Percentiles rank a stretch among this genome's conserved stretches.
phyloP scores from a whole-genome alignment of 2,329 filamentous ascomycete genomes.

The Microcera coccophila region DNA sequence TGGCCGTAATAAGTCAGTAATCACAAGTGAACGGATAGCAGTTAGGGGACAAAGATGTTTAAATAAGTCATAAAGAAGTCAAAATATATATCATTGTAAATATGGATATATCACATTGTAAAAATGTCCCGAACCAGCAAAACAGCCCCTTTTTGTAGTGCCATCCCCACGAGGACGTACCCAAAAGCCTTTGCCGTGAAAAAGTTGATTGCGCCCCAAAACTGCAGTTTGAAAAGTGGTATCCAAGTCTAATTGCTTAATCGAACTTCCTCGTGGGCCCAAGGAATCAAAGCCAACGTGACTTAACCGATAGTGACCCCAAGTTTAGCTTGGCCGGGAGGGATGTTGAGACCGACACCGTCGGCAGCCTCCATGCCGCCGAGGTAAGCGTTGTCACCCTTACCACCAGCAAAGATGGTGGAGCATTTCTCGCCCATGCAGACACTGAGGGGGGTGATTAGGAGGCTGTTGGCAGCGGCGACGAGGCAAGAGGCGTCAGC shows the following conservation, averaged over 20 bases:
- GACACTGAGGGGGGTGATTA: conserved; percentile 37
- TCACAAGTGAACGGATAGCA: neutral
- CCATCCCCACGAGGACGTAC: conserved; percentile 5
- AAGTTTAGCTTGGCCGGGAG: conserved; percentile 27
- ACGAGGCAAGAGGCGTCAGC: conserved; percentile 50
- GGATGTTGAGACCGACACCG: conserved; percentile 40
- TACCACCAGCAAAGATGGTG: conserved; percentile 34
- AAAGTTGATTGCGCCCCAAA: conserved; percentile 10
- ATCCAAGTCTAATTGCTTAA: conserved; percentile 11
- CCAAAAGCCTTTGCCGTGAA: neutral
- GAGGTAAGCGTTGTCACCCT: conserved; percentile 38
- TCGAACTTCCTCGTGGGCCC: neutral
- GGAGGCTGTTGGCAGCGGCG: conserved; percentile 30
- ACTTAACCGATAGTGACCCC: conserved; percentile 32
- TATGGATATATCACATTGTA: conserved; percentile 17
- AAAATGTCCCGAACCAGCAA: conserved; percentile 20
- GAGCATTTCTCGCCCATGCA: conserved; percentile 41
- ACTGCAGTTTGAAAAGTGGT: conserved; percentile 10
- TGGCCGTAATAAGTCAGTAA: neutral
- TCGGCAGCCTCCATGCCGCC: conserved; percentile 35
- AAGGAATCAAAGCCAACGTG: conserved; percentile 2
- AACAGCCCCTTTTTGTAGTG: conserved; percentile 8
- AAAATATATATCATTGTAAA: conserved; percentile 26
- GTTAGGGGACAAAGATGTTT: neutral
- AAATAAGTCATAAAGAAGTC: conserved; percentile 9